Evolutionary conservation across 495 filamentous ascomycete species (phyloP), one percentile per base, ranked within the genome.

Genomic region (Chaetomium cochliodes): DNA sequence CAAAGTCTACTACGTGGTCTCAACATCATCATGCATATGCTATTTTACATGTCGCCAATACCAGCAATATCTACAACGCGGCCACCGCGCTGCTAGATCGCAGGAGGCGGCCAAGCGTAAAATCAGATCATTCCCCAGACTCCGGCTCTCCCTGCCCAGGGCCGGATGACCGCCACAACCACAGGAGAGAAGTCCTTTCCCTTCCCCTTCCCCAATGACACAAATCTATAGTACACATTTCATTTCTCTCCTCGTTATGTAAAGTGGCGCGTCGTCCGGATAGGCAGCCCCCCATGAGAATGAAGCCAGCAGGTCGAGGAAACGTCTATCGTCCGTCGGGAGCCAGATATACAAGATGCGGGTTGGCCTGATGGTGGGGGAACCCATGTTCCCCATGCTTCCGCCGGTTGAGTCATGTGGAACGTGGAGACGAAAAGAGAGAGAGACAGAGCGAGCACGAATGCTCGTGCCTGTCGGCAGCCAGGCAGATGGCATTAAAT

Each of bases 401-500:
- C 25, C 18, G 39, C 37, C 47, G 39, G 23, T 12, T 15, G 9
- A 44, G 39, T 6, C 51, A 16, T 46, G 18, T 25, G 33, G 15
- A 62, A 62, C 49, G 28, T 16, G n/a, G 22, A 28, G 49, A 62
- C 25, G 12, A 9, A 44, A 42, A 53, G 39, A 23, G 47, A 66
- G 52, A 39, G 47, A 26, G 39, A 61, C 28, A 64, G 42, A 46
- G 50, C 20, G 57, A 52, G 57, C 26, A 44, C 26, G 56, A 23
- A 13, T 5, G 11, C 18, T 25, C 33, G 33, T 16, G 33, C 20
- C 37, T 42, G 37, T 42, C 12, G 12, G n/a, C n/a, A 41, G 37
- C 54, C 16, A 57, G 49, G 55, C 52, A 25, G 60, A 33, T 46
- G 66, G 47, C 61, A 72, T 75, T 70, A 73, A 11, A 70, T 70